Percentiles rank a stretch among this genome's conserved stretches.
Conservation (phyloP, 371 early-diverging fungal genomes). For the Rhizopus arrhizus region DNA sequence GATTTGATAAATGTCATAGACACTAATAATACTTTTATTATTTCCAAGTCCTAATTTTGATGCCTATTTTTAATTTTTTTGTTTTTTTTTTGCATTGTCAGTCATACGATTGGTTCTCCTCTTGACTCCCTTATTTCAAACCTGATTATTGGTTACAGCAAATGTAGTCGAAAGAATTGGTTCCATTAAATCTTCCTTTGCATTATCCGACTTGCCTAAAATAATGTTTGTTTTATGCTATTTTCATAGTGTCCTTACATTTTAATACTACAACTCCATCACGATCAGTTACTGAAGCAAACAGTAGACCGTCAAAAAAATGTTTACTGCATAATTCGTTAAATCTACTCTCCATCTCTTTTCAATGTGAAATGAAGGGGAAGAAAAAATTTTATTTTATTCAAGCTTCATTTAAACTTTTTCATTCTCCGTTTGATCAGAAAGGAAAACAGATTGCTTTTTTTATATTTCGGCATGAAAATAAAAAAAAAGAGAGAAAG, state of each 20-base stretch:
- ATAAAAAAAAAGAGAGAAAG: conserved; percentile 54
- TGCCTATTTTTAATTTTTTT: conserved; percentile 45
- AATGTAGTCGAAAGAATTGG: conserved; percentile 44
- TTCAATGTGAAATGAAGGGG: neutral
- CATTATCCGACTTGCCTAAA: conserved; percentile 36
- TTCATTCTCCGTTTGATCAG: too few relatives aligned
- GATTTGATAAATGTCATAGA: conserved; percentile 61
- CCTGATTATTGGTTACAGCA: conserved; percentile 51
- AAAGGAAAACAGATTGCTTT: too few relatives aligned
- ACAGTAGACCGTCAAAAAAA: conserved; percentile 55
- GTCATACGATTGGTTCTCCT: conserved; percentile 6
- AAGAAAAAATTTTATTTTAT: neutral
- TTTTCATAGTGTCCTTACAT: conserved; percentile 38
- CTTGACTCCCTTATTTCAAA: conserved; percentile 8
- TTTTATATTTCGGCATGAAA: neutral
- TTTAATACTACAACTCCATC: conserved; percentile 65
- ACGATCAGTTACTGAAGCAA: conserved; percentile 62
- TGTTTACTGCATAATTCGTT: conserved; percentile 31
- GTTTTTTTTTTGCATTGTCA: neutral
- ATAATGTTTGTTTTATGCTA: neutral
- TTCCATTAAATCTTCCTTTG: conserved; percentile 32
- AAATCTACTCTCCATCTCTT: conserved; percentile 28
- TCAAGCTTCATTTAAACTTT: neutral
- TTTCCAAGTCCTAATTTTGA: conserved; percentile 66
- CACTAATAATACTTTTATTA: conserved; percentile 63